Conservation (phyloP, 352 stramenopile genomes). For the Lagenidium sp. region DNA sequence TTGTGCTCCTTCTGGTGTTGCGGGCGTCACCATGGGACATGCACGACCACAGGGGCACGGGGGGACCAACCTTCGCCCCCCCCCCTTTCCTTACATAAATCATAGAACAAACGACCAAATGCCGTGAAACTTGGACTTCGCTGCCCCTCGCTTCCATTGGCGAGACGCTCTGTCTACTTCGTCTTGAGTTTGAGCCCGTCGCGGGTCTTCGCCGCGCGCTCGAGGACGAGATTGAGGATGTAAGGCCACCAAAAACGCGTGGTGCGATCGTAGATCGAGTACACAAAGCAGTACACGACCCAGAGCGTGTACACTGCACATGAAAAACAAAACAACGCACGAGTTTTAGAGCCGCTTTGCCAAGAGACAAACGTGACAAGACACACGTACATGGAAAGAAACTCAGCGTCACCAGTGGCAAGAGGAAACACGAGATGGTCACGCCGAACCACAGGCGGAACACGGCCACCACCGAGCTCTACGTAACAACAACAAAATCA, state of each 20-base stretch:
- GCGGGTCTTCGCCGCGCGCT: slow-evolving; percentile 51
- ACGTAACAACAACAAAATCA: slow-evolving; percentile 1
- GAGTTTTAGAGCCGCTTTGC: too few species aligned
- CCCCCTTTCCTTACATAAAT: too few species aligned
- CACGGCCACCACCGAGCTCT: slow-evolving; percentile 55
- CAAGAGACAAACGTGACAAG: background rate
- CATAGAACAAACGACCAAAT: too few species aligned
- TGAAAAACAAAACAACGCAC: background rate
- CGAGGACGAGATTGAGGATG: slow-evolving; percentile 70
- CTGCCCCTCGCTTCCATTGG: too few species aligned
- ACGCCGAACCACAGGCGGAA: slow-evolving; percentile 72
- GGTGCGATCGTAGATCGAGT: slow-evolving; percentile 76
- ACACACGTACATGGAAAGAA: slow-evolving; percentile 60
- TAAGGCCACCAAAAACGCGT: slow-evolving; percentile 84
- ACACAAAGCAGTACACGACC: slow-evolving; percentile 78
- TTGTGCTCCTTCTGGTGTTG: too few species aligned
- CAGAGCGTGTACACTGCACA: slow-evolving; percentile 66
- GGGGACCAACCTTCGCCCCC: too few species aligned
- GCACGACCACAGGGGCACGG: too few species aligned
- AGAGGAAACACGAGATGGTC: slow-evolving; percentile 44
- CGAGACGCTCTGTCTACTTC: too few species aligned
- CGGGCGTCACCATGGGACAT: too few species aligned
- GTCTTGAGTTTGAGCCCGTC: slow-evolving; percentile 30
- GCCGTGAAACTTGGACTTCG: too few species aligned
- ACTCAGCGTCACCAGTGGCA: slow-evolving; percentile 68